These are phyloP conservation scores for Penicillium bovifimosum DNA, from an alignment of 495 filamentous ascomycete genomes.

Conservation along the genomic window DNA sequence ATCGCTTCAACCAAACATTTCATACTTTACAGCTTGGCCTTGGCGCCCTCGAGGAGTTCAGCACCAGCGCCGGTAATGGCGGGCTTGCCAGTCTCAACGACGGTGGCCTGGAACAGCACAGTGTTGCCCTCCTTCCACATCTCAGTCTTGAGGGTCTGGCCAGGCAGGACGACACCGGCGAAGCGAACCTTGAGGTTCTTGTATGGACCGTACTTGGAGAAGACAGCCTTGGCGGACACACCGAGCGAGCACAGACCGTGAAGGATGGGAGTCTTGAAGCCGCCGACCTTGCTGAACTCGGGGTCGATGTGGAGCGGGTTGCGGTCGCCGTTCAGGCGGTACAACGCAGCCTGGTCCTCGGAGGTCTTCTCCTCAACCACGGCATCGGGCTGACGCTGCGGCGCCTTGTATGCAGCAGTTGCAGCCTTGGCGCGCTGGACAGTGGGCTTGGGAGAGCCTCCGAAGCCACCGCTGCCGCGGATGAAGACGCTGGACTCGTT, in stretches of 20 bases:
- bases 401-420: slow-evolving; percentile 72
- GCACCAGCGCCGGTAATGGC: slow-evolving; percentile 84
- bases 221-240: slow-evolving; percentile 83
- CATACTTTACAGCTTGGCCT: slow-evolving; percentile 55
- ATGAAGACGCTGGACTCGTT: slow-evolving; percentile 92
- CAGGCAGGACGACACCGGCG: slow-evolving; percentile 85
- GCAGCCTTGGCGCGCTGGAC: slow-evolving; percentile 65
- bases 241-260: slow-evolving; percentile 97
- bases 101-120: slow-evolving; percentile 87
- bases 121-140: slow-evolving; percentile 95
- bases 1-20: slow-evolving; percentile 21
- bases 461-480: slow-evolving; percentile 88
- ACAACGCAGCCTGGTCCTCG: slow-evolving; percentile 92
- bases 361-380: slow-evolving; percentile 86
- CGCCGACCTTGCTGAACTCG: slow-evolving; percentile 87
- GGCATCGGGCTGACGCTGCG: slow-evolving; percentile 69
- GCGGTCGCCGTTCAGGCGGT: slow-evolving; percentile 87
- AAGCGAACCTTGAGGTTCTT: slow-evolving; percentile 97
- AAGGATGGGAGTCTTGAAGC: slow-evolving; percentile 91
- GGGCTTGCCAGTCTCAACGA: slow-evolving; percentile 94
- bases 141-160: slow-evolving; percentile 91
- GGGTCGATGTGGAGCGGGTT: slow-evolving; percentile 96
- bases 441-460: slow-evolving; percentile 71
- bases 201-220: slow-evolving; percentile 74
- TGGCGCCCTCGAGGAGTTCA: slow-evolving; percentile 62